Evolutionary conservation across 2,329 filamentous ascomycete genomes (phyloP).

Genomic region (Phyllosticta paracitricarpa): DNA sequence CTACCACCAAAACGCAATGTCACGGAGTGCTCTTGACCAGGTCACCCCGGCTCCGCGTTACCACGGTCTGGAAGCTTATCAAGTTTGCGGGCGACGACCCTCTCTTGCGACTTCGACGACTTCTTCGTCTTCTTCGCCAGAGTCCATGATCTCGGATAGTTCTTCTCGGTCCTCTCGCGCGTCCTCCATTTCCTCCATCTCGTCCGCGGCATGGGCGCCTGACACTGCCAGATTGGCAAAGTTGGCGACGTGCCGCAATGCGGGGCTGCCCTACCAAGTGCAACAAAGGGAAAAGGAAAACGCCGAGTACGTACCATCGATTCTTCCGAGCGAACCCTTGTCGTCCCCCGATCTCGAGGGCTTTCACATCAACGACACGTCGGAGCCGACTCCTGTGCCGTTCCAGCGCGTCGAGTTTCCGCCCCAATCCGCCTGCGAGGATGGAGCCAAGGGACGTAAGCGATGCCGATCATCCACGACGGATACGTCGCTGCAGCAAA

Average conservation of each 20-base stretch:
- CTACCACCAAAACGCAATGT: slow-evolving; percentile 43
- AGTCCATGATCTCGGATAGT: slow-evolving; percentile 53
- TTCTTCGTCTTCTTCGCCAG: slow-evolving; percentile 47
- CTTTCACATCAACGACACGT: slow-evolving; percentile 42
- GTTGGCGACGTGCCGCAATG: slow-evolving; percentile 43
- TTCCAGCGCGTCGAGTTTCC: slow-evolving; percentile 7
- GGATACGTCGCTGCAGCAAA: slow-evolving; percentile 51
- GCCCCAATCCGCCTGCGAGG: slow-evolving; percentile 8
- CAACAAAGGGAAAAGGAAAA: slow-evolving; percentile 29
- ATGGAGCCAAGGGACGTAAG: slow-evolving; percentile 37
- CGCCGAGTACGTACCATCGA: slow-evolving; percentile 18
- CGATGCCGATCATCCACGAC: slow-evolving; percentile 49
- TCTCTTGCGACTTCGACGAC: slow-evolving; percentile 42
- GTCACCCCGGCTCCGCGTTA: slow-evolving; percentile 29
- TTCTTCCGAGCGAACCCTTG: slow-evolving; percentile 22
- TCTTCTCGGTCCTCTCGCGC: slow-evolving; percentile 44
- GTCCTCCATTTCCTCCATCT: slow-evolving; percentile 45
- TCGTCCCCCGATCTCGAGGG: slow-evolving; percentile 30
- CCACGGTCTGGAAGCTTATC: slow-evolving; percentile 36
- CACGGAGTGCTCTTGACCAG: slow-evolving; percentile 47
- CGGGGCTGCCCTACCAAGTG: slow-evolving; percentile 32
- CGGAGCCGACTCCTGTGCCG: slow-evolving; percentile 16
- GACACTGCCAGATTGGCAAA: slow-evolving; percentile 39
- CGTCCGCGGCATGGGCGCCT: slow-evolving; percentile 43
- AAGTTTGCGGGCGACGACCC: slow-evolving; percentile 33